Evolutionary conservation across 163 green algal species (phyloP), one percentile per base, ranked within the genome.

Genomic region (Chlamydomonas reinhardtii): DNA sequence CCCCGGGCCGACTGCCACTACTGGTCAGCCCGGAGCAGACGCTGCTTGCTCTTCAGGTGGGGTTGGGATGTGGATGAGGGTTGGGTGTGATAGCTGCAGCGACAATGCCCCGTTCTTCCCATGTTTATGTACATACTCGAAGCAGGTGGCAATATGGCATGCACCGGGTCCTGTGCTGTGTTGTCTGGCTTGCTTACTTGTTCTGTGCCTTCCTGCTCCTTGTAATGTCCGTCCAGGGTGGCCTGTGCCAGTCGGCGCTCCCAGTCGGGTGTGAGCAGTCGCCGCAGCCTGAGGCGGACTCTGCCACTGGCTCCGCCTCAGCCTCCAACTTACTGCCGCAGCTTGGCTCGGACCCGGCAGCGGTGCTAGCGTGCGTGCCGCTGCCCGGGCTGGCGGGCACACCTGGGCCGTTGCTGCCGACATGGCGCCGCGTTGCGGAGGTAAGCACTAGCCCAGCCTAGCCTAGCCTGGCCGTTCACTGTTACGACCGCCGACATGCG

Each of bases 361-460:
- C 83, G 22, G 29, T 70, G 56, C 22, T 82, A 22, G 5, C 27
- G 32, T 20, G 2, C 31, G 12, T 4, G 39, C 20, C 17, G 37
- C 16, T n/a, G 22, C 84, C 34, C 12, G 76, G 83, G 15, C 61
- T 93, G 76, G 31, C 48, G 8, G 84, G 72, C 6, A 92, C 74
- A 29, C 66, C 73, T 11, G 91, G 91, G 17, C 82, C 82, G 20
- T 65, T 95, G 48, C 87, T 89, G 54, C 74, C 82, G 20, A 65
- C 62, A 4, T 96, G 94, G 94, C 85, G 87, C 25, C 15, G 85
- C 15, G 54, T 97, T 31, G 90, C 90, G 11, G 15, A 85, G 31
- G 76, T 96, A 27, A 6, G 81, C 32, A n/a, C 39, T 48, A 48
- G 39, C 39, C 39, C 39, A 48, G 39, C 39, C 39, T 48, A n/a